Evolutionary conservation across 129 eudicot genomes (phyloP), one percentile per base, ranked within the genome.

Genomic region (Calendula officinalis): DNA sequence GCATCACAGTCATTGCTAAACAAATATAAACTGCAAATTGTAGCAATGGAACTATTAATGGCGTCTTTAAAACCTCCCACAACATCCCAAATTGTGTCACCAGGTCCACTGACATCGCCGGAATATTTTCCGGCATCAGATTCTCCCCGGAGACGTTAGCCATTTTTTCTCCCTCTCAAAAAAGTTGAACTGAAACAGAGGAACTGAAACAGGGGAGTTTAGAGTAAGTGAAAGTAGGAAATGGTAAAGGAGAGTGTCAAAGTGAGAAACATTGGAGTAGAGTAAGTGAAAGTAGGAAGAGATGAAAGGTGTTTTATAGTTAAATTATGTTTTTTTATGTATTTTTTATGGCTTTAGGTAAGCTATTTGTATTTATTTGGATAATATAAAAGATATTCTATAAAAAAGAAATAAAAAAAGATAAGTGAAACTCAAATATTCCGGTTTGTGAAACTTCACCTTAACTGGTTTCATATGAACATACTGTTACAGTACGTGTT

Each of bases 1-100:
- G 68, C 95, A 91, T 82, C 0, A 91, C 60, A 11, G 86, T 78
- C 84, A 80, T 82, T 2, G 68, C 66, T 69, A 91, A 84, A 59
- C 95, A 87, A 2, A 84, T 42, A 47, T 62, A 53, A 11, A 91
- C 84, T 33, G 87, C 78, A 6, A 82, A 45, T 64, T 78, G 84
- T 15, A 91, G 58, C 61, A 91, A 54, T 67, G 97, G 97, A 5
- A 91, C 96, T 9, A 90, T 69, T 13, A 86, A 52, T 32, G 89
- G 90, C 11, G 72, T 59, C 57, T 80, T 90, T 34, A 90, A 13
- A 2, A 83, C 7, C 51, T 73, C 82, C 95, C 92, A 90, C 11
- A 82, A n/a, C 41, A 77, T 56, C 60, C 78, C 77, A 56, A 90
- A 35, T 78, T 78, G 79, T 8, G 74, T 75, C 5, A 73, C 68